These are phyloP conservation scores for Fusarium anguioides DNA, from an alignment of 2,329 filamentous ascomycete genomes.

Conservation along the genomic window DNA sequence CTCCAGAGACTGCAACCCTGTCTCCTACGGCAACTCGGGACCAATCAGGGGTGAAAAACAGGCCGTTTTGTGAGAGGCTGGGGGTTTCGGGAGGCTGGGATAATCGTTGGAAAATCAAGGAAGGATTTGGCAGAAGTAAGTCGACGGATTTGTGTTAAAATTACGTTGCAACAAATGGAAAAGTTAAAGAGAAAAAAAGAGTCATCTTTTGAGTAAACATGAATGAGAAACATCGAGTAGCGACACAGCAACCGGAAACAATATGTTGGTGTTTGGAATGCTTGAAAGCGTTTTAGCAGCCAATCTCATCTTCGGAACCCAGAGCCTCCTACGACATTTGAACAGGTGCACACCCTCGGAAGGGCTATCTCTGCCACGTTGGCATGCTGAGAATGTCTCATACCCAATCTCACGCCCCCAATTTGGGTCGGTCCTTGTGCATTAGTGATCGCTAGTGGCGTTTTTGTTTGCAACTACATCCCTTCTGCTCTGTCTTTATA, in stretches of 20 bases:
- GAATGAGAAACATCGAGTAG: neutral
- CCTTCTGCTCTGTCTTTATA: neutral
- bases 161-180: neutral
- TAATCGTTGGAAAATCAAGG: neutral
- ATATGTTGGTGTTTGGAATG: conserved; percentile 27
- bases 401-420: conserved; percentile 20
- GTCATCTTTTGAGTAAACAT: conserved; percentile 18
- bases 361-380: conserved; percentile 28
- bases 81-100: conserved; percentile 14
- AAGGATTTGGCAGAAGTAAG: conserved; percentile 9
- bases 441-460: conserved; percentile 24
- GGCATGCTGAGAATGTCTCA: conserved; percentile 36
- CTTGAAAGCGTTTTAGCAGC: conserved; percentile 10
- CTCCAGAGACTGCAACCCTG: conserved; percentile 25
- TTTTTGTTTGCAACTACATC: conserved; percentile 10
- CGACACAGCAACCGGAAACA: conserved; percentile 28
- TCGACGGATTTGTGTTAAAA: neutral
- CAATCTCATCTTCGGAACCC: conserved; percentile 12
- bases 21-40: conserved; percentile 29
- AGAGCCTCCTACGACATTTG: conserved; percentile 25
- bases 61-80: conserved; percentile 28
- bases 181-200: neutral
- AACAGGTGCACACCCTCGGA: conserved; percentile 7
- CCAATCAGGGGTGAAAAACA: conserved; percentile 15
- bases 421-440: conserved; percentile 24